Base-by-base conservation (phyloP, 2,329 filamentous ascomycete genomes). In the Alternaria triticimaculans region DNA sequence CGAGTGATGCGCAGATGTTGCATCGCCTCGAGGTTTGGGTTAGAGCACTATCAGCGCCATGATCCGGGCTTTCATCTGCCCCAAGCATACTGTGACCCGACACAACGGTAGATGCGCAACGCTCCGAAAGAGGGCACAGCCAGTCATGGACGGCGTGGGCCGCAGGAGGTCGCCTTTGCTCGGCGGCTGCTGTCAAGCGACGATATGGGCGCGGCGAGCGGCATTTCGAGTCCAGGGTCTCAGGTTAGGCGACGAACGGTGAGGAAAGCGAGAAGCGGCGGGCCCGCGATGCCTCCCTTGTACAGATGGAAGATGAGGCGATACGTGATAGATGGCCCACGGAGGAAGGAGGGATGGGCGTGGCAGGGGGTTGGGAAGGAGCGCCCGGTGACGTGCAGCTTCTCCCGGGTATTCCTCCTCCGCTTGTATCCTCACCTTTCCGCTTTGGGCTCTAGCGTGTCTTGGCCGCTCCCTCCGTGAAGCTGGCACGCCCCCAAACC, bases 361-460 rank as follows among this genome's bases (percentile, higher is more conserved):
- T 33, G 23, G 65, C 67, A 67, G 63, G 71, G 65, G 67, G 66
- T 67, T 64, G 67, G 69, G 63, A 71, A 68, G 62, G 67, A 64
- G 62, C 62, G 63, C 64, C 64, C 64, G 68, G 76, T 78, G 76
- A 78, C 76, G 75, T 78, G 76, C 77, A 78, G 74, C 71, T 51
- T 53, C 60, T 62, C 68, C 73, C 75, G 74, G 66, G 64, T 76
- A 56, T 64, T 73, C 70, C 67, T 66, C 70, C 69, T 68, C 67
- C 69, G 60, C 68, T 44, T 55, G 59, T 55, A 62, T 56, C 28
- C 58, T 62, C 74, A 63, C 72, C 66, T 68, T 63, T 45, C 74
- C 64, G 28, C 58, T 64, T 59, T 54, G 20, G 49, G 60, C 48
- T 5, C 69, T 76, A 72, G 72, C 57, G 46, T 44, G 44, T 46